Conservation (phyloP, 768 basidiomycete species). For the Tricholoma terreum region DNA sequence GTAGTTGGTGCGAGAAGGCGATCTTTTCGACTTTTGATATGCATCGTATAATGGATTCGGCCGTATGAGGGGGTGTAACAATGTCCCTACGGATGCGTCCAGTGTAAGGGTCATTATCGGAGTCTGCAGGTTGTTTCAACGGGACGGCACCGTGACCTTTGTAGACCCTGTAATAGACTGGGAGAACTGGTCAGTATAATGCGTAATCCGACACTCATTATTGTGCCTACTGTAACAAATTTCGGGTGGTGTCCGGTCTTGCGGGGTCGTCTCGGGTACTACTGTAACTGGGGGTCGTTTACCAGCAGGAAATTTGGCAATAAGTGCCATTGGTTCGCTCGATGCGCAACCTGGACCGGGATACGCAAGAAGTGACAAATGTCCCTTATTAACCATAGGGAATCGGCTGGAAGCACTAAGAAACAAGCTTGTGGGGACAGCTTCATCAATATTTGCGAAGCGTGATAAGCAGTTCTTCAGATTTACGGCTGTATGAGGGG, state of each 20-base stretch:
- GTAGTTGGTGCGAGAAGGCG: not conserved
- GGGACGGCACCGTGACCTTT: not conserved
- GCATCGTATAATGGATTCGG: not conserved
- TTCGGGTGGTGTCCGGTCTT: not conserved
- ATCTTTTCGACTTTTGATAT: not conserved
- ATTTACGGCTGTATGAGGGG: not conserved
- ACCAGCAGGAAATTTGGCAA: not conserved
- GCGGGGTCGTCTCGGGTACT: not conserved
- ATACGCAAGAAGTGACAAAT: not conserved
- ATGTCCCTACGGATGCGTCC: not conserved
- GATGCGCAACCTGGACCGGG: not conserved
- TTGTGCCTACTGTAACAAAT: not conserved
- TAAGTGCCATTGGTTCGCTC: not conserved
- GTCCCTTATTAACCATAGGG: not conserved
- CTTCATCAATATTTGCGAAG: not conserved
- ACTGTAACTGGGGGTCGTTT: not conserved
- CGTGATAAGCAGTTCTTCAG: not conserved
- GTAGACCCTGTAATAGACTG: not conserved
- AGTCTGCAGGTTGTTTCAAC: not conserved
- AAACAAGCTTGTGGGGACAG: not conserved
- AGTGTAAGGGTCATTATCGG: not conserved
- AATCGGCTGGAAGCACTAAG: not conserved
- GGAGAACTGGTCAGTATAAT: not conserved
- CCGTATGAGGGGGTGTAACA: not conserved
- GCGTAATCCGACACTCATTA: not conserved